Conservation (phyloP, 176 grass and related monocot genomes). For the Puya raimondii region DNA sequence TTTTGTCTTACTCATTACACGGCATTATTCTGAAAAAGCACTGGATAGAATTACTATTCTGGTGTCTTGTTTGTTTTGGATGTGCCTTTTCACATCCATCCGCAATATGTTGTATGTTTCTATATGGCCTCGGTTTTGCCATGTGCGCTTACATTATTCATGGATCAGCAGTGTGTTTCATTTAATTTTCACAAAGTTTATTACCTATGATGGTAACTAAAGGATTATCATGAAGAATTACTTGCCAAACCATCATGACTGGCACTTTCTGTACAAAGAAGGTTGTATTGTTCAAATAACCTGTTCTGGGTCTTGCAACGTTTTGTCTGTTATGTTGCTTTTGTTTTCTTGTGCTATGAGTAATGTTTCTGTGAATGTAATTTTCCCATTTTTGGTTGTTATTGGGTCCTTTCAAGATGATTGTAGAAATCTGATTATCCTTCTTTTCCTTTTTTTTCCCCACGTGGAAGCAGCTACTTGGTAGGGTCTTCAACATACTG, state of each 20-base stretch:
- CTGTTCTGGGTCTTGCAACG: too few species aligned
- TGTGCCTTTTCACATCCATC: not conserved
- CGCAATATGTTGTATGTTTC: not conserved
- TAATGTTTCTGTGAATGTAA: not conserved
- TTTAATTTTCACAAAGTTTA: too few species aligned
- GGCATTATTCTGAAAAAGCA: not conserved
- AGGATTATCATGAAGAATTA: too few species aligned
- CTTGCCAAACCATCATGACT: too few species aligned
- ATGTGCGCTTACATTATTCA: too few species aligned
- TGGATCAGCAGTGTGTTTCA: too few species aligned
- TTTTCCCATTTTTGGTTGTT: not conserved
- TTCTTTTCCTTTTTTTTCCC: conserved; percentile 10
- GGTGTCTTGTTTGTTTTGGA: not conserved
- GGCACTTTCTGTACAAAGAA: too few species aligned
- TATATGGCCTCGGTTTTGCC: not conserved
- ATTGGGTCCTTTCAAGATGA: not conserved
- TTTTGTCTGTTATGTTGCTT: too few species aligned
- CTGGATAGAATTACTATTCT: not conserved
- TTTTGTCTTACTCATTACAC: not conserved
- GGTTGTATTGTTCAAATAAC: too few species aligned
- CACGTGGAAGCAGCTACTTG: conserved; percentile 43
- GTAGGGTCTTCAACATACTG: conserved; percentile 69
- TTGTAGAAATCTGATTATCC: conserved; percentile 16
- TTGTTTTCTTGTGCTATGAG: not conserved
- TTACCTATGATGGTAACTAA: too few species aligned